A percentile compares a stretch with the other conserved stretches of the same genome.
Evolutionary conservation across 2,329 filamentous ascomycete genomes (phyloP).

Genomic region (Aspergillus ibericus): DNA sequence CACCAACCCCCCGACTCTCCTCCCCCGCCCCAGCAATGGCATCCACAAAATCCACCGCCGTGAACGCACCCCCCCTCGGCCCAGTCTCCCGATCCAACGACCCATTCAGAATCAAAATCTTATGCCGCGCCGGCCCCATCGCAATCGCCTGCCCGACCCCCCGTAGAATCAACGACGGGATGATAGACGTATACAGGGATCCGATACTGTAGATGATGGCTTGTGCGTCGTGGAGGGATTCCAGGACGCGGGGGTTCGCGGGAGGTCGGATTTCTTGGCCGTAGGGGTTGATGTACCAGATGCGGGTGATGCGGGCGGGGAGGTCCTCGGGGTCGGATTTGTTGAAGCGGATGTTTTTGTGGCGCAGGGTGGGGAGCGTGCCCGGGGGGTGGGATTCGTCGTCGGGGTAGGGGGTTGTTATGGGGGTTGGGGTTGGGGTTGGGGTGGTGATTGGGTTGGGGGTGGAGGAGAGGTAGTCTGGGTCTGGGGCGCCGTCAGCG

Average conservation of each 20-base stretch:
- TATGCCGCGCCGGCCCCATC: constrained; percentile 56
- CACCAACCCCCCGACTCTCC: constrained; percentile 60
- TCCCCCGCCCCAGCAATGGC: constrained; percentile 75
- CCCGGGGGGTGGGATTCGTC: constrained; percentile 54
- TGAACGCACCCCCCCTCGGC: constrained; percentile 63
- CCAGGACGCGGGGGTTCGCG: constrained; percentile 77
- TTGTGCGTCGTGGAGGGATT: constrained; percentile 63
- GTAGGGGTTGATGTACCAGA: constrained; percentile 99
- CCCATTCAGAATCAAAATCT: constrained; percentile 83
- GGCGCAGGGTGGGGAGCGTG: constrained; percentile 74
- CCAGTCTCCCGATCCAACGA: constrained; percentile 84
- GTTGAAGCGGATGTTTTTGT: constrained; percentile 77
- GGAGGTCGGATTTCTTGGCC: constrained; percentile 90
- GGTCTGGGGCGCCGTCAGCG: constrained; percentile 33
- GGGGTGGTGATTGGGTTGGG: constrained; percentile 25
- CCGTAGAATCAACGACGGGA: constrained; percentile 77
- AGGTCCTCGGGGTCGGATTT: constrained; percentile 80
- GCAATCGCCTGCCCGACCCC: constrained; percentile 69
- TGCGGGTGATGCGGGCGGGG: constrained; percentile 70
- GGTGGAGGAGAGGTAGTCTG: constrained; percentile 31
- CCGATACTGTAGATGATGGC: constrained; percentile 89
- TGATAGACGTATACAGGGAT: constrained; percentile 85
- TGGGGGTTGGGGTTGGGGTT: neutral
- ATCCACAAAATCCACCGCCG: constrained; percentile 76
- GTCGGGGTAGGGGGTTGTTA: constrained; percentile 38